A percentile compares a stretch with the other conserved stretches of the same genome.
Conservation (phyloP, 2,329 filamentous ascomycete genomes). For the Huntiella decipiens region DNA sequence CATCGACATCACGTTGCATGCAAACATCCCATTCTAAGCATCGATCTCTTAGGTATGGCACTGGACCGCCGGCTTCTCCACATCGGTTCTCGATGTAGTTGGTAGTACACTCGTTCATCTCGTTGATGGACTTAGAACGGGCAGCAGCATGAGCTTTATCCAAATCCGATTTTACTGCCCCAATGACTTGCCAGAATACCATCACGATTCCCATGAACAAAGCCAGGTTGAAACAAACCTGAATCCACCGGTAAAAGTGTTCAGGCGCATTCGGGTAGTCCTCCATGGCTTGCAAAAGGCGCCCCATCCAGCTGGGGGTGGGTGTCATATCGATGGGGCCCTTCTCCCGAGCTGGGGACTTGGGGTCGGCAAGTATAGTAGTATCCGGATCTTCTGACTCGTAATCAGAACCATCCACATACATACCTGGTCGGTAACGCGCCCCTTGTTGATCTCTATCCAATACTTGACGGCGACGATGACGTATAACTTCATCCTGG, state of each 20-base stretch:
- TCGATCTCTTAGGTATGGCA: slow-evolving; percentile 52
- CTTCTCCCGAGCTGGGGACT: too few species aligned
- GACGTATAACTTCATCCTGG: slow-evolving; percentile 29
- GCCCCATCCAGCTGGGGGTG: slow-evolving; percentile 21
- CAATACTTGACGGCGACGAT: slow-evolving; percentile 31
- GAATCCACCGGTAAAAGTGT: slow-evolving; percentile 39
- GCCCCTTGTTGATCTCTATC: slow-evolving; percentile 34
- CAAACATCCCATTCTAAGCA: slow-evolving; percentile 74
- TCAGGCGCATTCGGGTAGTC: slow-evolving; percentile 40
- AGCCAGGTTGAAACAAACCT: slow-evolving; percentile 43
- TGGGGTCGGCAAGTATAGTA: background rate
- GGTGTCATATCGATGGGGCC: background rate
- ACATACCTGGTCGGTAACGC: slow-evolving; percentile 20
- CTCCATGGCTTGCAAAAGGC: slow-evolving; percentile 31
- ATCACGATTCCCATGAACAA: slow-evolving; percentile 39
- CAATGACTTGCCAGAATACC: slow-evolving; percentile 48
- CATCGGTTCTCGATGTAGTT: slow-evolving; percentile 66
- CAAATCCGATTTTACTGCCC: slow-evolving; percentile 57
- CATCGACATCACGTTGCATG: slow-evolving; percentile 66
- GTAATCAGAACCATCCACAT: slow-evolving; percentile 26
- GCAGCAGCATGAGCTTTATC: slow-evolving; percentile 50
- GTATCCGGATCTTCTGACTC: slow-evolving; percentile 26
- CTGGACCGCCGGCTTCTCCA: slow-evolving; percentile 28
- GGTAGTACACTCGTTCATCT: slow-evolving; percentile 54
- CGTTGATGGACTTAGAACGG: slow-evolving; percentile 47